Evolutionary conservation across 1,284 basidiomycete genomes (phyloP), one percentile per base, ranked within the genome.

Genomic region (Acaromyces ingoldii): DNA sequence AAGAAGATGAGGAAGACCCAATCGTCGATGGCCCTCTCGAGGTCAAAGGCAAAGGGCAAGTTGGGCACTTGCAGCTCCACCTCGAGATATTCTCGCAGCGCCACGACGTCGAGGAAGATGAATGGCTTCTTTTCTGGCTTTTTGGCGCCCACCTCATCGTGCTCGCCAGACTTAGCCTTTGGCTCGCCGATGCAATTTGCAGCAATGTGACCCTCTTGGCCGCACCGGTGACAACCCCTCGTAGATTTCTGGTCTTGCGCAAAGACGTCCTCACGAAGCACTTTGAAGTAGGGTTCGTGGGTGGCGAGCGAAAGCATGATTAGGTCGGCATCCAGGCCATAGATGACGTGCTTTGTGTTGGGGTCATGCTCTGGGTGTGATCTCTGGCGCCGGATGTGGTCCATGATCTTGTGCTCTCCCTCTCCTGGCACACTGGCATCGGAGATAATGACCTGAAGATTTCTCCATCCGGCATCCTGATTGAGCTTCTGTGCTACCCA

Each of bases 341-440:
- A 98, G 63, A 99, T 97, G 60, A 96, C 92, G 76, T 99, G 95
- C 39, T 82, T 82, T 3, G 91, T 97, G 74, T 99, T 98, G 26
- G 95, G 86, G 76, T 98, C 87, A 78, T 97, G 87, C 10, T 85
- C 86, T 29, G 84, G 82, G 71, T 95, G 88, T 42, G 82, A 81
- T 44, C 95, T 83, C 71, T 96, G 91, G 43, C 92, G 82, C 55
- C 95, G 82, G 62, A 99, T 95, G 76, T 85, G 96, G 74, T 98
- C 95, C 90, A 99, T 97, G 65, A 99, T 97, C 80, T 99, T 99
- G 79, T 99, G 95, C 77, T 99, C 95, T 73, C 95, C 95, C 78
- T 99, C 95, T 62, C 93, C 93, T 1, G 93, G 93, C 9, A 98
- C 95, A 52, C 88, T 87, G 1, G 93, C 90, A 67, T 98, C 95